These are phyloP conservation scores for Euptelea pleiosperma DNA, from an alignment of 164 flowering plant genomes.

Conservation along the genomic window DNA sequence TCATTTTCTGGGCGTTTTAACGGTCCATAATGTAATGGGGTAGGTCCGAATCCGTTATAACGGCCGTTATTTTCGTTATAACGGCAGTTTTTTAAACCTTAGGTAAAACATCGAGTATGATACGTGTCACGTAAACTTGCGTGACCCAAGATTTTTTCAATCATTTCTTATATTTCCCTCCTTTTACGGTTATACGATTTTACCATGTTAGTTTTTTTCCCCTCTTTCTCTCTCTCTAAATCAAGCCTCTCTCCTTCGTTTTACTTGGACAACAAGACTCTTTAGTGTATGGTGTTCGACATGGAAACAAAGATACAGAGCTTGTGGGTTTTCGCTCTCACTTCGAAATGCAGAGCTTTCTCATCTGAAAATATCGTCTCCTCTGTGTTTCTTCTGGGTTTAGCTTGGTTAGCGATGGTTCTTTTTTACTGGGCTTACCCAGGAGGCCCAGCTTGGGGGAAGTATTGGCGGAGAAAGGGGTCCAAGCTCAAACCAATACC, in stretches of 20 bases:
- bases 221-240: conserved; percentile 8
- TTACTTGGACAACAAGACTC: neutral
- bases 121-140: no score
- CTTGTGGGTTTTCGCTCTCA: conserved; percentile 38
- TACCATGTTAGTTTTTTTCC: conserved; percentile 5
- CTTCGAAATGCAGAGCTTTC: conserved; percentile 31
- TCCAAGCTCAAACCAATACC: conserved; percentile 21
- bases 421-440: conserved; percentile 40
- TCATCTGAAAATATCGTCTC: conserved; percentile 12
- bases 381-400: conserved; percentile 6
- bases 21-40: no score
- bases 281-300: conserved; percentile 1
- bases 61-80: no score
- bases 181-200: no score
- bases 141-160: no score
- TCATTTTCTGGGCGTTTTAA: no score
- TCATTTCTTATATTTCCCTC: no score
- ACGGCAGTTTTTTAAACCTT: no score
- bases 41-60: no score
- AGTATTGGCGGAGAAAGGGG: conserved; percentile 11
- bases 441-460: conserved; percentile 77
- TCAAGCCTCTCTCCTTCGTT: neutral
- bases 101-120: no score
- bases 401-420: conserved; percentile 23
- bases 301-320: conserved; percentile 30